These are phyloP conservation scores for Hyphodiscus sp. DNA, from an alignment of 2,329 filamentous ascomycete species.

Conservation along the genomic window DNA sequence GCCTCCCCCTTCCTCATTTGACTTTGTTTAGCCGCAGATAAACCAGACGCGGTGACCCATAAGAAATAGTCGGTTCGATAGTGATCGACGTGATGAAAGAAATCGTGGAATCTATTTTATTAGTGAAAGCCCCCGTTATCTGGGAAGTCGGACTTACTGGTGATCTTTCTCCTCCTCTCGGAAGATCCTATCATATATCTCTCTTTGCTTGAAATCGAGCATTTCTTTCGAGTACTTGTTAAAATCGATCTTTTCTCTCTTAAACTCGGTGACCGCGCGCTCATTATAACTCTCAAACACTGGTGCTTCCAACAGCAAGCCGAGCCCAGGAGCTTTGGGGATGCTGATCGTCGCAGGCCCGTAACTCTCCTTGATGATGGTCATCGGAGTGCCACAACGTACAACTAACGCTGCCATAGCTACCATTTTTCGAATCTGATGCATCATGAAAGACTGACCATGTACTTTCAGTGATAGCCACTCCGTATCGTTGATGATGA, in stretches of 20 bases:
- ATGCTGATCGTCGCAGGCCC: conserved; percentile 69
- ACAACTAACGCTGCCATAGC: conserved; percentile 82
- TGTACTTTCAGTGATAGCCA: conserved; percentile 96
- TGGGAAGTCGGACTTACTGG: conserved; percentile 50
- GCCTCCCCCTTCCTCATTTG: conserved; percentile 16
- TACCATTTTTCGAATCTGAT: conserved; percentile 99
- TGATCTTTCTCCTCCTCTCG: conserved; percentile 82
- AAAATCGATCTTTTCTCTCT: conserved; percentile 70
- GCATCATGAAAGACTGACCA: conserved; percentile 99
- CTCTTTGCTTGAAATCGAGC: conserved; percentile 79
- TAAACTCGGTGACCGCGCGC: conserved; percentile 56
- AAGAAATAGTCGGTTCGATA: conserved; percentile 67
- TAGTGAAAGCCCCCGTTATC: conserved; percentile 1
- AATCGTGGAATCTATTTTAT: conserved; percentile 58
- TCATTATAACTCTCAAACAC: conserved; percentile 88
- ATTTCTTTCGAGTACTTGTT: conserved; percentile 70
- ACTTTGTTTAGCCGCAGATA: conserved; percentile 51
- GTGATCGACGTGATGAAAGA: conserved; percentile 74
- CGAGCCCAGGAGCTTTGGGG: conserved; percentile 87
- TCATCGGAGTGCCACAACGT: conserved; percentile 70
- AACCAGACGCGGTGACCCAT: conserved; percentile 65
- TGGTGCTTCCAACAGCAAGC: conserved; percentile 80
- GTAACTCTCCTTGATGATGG: conserved; percentile 70
- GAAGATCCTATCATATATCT: conserved; percentile 92
- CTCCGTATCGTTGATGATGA: conserved; percentile 85